phyloP scores from a whole-genome alignment of 2,329 filamentous ascomycete genomes.

The Paecilomyces variotii region DNA sequence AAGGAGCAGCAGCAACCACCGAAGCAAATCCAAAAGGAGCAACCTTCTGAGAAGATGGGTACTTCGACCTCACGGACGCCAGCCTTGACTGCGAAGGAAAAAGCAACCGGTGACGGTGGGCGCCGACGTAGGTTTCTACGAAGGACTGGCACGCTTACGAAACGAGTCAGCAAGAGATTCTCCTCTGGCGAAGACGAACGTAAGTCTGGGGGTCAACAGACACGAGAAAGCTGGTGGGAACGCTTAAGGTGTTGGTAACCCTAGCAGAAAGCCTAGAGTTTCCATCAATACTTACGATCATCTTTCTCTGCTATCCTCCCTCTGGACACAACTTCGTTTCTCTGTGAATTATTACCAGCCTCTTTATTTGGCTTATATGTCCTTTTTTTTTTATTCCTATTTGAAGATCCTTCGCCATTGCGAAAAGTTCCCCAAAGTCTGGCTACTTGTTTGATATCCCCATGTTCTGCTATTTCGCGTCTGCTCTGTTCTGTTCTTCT shows the following conservation, averaged over 20 bases:
- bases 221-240: neutral
- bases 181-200: neutral
- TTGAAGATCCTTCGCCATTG: neutral
- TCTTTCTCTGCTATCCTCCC: neutral
- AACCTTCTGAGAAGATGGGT: conserved; percentile 10
- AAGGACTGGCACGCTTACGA: neutral
- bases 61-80: conserved; percentile 10
- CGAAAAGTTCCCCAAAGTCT: neutral
- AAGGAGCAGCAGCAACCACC: conserved; percentile 13
- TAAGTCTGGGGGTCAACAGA: neutral
- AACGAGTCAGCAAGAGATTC: neutral
- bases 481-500: neutral
- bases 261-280: neutral
- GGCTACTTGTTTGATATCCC: neutral
- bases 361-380: neutral
- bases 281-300: neutral
- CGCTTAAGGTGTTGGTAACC: neutral
- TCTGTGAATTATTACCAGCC: neutral
- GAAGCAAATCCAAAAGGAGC: neutral
- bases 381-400: neutral
- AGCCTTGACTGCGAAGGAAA: conserved; percentile 3
- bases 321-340: neutral
- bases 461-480: neutral
- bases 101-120: neutral
- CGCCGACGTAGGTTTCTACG: neutral